Conservation (phyloP, 352 stramenopile genomes). For the Phytophthora pinifolia region DNA sequence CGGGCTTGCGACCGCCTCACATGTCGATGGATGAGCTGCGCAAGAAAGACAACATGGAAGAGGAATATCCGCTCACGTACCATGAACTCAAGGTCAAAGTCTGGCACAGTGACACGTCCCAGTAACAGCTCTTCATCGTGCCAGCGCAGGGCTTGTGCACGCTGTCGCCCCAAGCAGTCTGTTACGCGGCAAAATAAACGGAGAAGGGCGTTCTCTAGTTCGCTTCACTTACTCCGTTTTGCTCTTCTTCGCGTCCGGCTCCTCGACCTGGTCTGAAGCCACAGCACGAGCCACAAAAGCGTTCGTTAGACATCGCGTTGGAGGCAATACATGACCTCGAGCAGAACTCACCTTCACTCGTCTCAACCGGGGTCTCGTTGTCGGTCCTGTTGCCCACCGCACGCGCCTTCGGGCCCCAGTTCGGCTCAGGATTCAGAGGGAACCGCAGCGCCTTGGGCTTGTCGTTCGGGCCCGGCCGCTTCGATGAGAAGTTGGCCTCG, state of each 20-base stretch:
- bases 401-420: constrained; percentile 96
- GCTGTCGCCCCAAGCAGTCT: constrained; percentile 29
- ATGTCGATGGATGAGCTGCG: constrained; percentile 78
- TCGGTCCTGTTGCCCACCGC: constrained; percentile 71
- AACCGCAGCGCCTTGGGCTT: constrained; percentile 93
- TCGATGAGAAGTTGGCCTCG: constrained; percentile 83
- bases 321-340: background rate
- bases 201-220: constrained; percentile 19
- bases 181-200: constrained; percentile 32
- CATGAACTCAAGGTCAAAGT: constrained; percentile 86
- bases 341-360: constrained; percentile 25
- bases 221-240: constrained; percentile 55
- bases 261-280: constrained; percentile 43
- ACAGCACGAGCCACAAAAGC: constrained; percentile 13
- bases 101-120: constrained; percentile 52
- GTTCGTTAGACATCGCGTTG: constrained; percentile 10
- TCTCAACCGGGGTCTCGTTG: constrained; percentile 11
- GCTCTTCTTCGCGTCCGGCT: constrained; percentile 75
- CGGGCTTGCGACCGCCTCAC: constrained; percentile 56
- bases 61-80: constrained; percentile 88
- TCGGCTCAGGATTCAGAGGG: constrained; percentile 94
- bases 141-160: constrained; percentile 1
- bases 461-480: constrained; percentile 58
- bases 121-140: constrained; percentile 12
- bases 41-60: constrained; percentile 84